Evolutionary conservation across 2,329 filamentous ascomycete genomes (phyloP), one percentile per base, ranked within the genome.

Genomic region (Arachnomyces sp.): DNA sequence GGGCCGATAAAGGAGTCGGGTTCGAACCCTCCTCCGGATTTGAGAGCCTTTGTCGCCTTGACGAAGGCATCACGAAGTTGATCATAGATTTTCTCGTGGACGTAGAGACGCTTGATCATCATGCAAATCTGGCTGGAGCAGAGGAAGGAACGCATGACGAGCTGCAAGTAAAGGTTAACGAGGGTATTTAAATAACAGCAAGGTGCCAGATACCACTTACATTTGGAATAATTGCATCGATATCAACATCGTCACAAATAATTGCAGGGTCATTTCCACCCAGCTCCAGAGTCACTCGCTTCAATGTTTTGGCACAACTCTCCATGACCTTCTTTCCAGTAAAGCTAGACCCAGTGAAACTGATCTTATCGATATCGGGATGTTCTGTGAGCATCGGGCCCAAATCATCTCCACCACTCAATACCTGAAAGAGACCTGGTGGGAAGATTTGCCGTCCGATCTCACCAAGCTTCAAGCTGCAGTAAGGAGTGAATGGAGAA

Each of bases 11-110:
- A 55, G 32, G 70, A 65, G 31, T 62, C 63, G 36, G 59, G 66
- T 40, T 71, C 57, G 47, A 51, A 59, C 43, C 55, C 55, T 31
- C 57, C 42, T 50, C 64, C 70, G 32, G 64, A 51, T 36, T 63
- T 61, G 18, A 68, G 44, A 2, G 43, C 45, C 39, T 70, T 66
- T 28, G 70, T 68, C 28, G 71, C 66, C 31, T 65, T 60, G 4
- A 69, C 60, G 32, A 73, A 48, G 2, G 62, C 68, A 2, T 62
- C 56, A 2, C 72, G 58, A 57, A 82, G 79, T 13, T 65, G 52
- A 17, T 76, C 71, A 52, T 78, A 79, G 37, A 81, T 71, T 2
- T 61, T 65, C 47, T 77, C 72, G 51, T 81, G 77, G 2, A 82
- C 70, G 50, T 77, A 81, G 20, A 81, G 59, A 1, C 77, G 65